Evolutionary conservation across 768 basidiomycete genomes (phyloP), one percentile per base, ranked within the genome.

Genomic region (Suillus occidentalis): DNA sequence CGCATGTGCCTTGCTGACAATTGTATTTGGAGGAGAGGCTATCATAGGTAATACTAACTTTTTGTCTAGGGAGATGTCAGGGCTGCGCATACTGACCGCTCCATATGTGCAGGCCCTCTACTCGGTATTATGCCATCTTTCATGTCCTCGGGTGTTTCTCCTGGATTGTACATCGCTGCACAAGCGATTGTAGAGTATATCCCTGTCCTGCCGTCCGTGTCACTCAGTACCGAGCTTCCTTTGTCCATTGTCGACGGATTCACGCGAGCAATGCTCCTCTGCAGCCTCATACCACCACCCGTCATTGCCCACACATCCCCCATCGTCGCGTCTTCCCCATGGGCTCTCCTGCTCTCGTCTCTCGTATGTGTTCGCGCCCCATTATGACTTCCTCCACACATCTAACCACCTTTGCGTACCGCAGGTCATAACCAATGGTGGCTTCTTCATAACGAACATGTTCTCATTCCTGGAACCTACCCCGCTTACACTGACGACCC

Each of bases 11-110:
- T 87, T 87, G 3, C 77, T 90, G 39, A 76, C 86, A 16, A 87
- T 93, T 36, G 90, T 92, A 1, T 92, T 87, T 70, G 91, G 91
- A 10, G 92, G 92, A n/a, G 90, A 93, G 75, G 86, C 86, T 2
- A 77, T 91, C 57, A 81, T 82, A 62, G 84, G 91, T 90, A 70
- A 63, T 85, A 75, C 55, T 34, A 20, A 40, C 49, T 22, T 36
- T 16, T 34, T 49, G n/a, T 28, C 62, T 62, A 53, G 52, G 52
- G 31, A 20, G 18, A 18, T 53, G 16, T 31, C 52, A 12, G 20
- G 43, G 52, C 63, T 52, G 40, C 20, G 40, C 39, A 59, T 60
- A 37, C 58, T 68, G 25, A 58, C 56, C 34, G 25, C 40, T 28
- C 22, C 42, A 18, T 18, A 20, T 14, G 22, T 22, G 16, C 68